These are phyloP conservation scores for Botryosphaeria dothidea DNA, from an alignment of 2,329 filamentous ascomycete genomes.

Conservation along the genomic window DNA sequence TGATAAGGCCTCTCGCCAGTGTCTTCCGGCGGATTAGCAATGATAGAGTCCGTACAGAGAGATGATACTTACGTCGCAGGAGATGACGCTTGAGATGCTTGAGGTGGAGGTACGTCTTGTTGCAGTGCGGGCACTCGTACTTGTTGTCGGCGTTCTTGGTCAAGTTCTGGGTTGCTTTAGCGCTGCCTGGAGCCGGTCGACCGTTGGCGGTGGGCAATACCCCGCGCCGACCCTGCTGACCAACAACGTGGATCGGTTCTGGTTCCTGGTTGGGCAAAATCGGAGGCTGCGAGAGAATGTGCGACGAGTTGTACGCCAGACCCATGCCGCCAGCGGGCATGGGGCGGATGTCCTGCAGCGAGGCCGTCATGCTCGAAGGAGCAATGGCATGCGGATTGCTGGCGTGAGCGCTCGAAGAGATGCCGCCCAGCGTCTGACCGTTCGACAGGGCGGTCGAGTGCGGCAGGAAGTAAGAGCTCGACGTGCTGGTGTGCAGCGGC, in stretches of 20 bases:
- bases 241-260: constrained; percentile 86
- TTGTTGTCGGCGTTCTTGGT: constrained; percentile 97
- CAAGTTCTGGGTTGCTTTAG: constrained; percentile 83
- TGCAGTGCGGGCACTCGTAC: constrained; percentile 97
- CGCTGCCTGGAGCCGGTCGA: constrained; percentile 73
- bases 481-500: constrained; percentile 39
- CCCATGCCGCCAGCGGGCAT: constrained; percentile 43
- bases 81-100: constrained; percentile 98
- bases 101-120: constrained; percentile 94
- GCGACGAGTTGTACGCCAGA: constrained; percentile 33
- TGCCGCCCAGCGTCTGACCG: constrained; percentile 36
- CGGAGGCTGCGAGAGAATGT: constrained; percentile 33
- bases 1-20: constrained; percentile 98
- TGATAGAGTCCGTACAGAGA: neutral
- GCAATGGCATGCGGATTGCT: constrained; percentile 35
- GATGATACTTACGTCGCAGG: constrained; percentile 77
- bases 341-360: constrained; percentile 43
- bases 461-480: constrained; percentile 35
- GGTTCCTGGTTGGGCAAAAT: constrained; percentile 44
- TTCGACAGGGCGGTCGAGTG: constrained; percentile 32
- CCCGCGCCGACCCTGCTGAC: constrained; percentile 87
- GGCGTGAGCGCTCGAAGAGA: constrained; percentile 35
- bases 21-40: constrained; percentile 58
- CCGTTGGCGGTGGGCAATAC: constrained; percentile 90
- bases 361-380: constrained; percentile 25